Evolutionary conservation across 768 basidiomycete genomes (phyloP).

Genomic region (Trametes sanguinea): DNA sequence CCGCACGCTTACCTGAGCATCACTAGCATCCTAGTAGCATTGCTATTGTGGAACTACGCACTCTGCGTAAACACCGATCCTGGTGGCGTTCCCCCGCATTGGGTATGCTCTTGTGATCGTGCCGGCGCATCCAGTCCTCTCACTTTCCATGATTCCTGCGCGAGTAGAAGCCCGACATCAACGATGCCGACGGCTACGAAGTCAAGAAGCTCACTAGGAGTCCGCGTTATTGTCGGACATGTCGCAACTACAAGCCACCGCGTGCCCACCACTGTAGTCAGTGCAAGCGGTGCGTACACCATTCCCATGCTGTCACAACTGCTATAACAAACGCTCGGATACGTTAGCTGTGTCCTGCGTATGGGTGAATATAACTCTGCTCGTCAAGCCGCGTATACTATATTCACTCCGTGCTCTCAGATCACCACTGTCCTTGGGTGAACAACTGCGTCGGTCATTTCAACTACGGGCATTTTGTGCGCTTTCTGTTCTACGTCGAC

Average conservation of each 20-base stretch:
- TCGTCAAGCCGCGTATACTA: neutral
- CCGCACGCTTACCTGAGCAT: conserved; percentile 1
- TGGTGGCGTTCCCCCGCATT: conserved; percentile 73
- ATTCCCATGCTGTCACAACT: neutral
- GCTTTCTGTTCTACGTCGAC: conserved; percentile 92
- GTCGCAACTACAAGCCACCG: conserved; percentile 83
- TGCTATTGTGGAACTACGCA: conserved; percentile 89
- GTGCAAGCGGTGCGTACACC: conserved; percentile 68
- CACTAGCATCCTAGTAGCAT: conserved; percentile 65
- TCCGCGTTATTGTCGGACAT: conserved; percentile 86
- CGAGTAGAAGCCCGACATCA: conserved; percentile 70
- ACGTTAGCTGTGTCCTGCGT: conserved; percentile 72
- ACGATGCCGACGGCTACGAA: conserved; percentile 72
- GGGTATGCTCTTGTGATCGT: conserved; percentile 52
- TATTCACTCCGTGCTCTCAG: conserved; percentile 39
- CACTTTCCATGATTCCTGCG: neutral
- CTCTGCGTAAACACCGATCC: conserved; percentile 83
- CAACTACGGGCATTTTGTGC: conserved; percentile 87
- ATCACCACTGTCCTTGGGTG: conserved; percentile 92
- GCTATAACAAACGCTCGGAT: neutral
- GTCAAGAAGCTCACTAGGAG: conserved; percentile 85
- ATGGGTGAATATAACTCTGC: conserved; percentile 63
- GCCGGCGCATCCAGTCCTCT: no score
- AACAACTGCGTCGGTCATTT: conserved; percentile 93
- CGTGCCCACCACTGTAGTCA: conserved; percentile 90